Evolutionary conservation across 2,329 filamentous ascomycete species (phyloP), one percentile per base, ranked within the genome.

Genomic region (Trichoderma koningiopsis): DNA sequence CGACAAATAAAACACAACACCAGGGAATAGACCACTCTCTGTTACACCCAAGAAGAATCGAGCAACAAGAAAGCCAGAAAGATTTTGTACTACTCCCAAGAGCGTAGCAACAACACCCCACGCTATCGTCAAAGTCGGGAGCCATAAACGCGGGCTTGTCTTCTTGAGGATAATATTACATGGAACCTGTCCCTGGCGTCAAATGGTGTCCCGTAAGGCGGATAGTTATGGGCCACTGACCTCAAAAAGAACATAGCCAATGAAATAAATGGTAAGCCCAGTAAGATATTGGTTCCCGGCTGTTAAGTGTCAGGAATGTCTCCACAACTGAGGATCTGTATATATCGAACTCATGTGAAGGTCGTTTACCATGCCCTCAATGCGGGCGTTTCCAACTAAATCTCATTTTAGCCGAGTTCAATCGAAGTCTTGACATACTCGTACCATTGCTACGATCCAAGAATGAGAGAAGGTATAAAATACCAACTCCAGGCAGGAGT

Each of bases 181-280:
- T 0, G 87, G 88, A 6, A 90, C 82, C 84, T 85, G 13, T 5
- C 3, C 14, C 2, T 3, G n/a, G 3, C 3, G 1, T 14, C 16
- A 66, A 16, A 31, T 40, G 5, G 4, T 24, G 33, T 76, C 16
- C 75, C n/a, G 0, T 8, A 5, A 16, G 0, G 1, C 8, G 3
- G 29, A 19, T 5, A 13, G 11, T 27, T 70, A 4, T 0, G 10
- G 7, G 2, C 0, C 13, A 47, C 75, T 55, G 56, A 84, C 83
- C 73, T 88, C 86, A 53, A 88, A 88, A 13, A 87, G 73, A 1
- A 87, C 85, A 70, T 88, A 88, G 55, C 85, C 85, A 52, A 88
- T 79, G 74, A 92, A 92, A 76, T 91, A 92, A 0, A 92, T 76
- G 0, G 89, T 91, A 52, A 92, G 75, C 1, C 88, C 88, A 0